phyloP scores from a whole-genome alignment of 2,329 filamentous ascomycete species.

The Lecanoromycetidae sp. region DNA sequence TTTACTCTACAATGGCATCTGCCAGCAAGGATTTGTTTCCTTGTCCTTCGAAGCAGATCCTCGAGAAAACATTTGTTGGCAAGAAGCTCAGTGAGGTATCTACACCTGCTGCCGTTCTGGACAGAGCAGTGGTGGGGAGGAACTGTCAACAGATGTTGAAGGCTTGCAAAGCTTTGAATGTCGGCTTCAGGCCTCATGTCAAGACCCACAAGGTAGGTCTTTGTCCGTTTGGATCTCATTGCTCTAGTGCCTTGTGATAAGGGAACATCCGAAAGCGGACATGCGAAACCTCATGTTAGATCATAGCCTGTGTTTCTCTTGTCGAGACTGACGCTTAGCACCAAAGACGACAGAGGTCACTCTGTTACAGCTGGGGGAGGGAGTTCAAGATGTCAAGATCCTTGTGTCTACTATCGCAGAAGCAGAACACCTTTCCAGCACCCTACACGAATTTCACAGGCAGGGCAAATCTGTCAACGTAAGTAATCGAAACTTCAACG shows the following conservation, averaged over 20 bases:
- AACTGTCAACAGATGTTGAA: conserved; percentile 64
- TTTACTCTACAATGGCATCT: not conserved
- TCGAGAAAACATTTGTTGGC: conserved; percentile 39
- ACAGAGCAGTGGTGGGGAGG: conserved; percentile 50
- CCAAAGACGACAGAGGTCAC: conserved; percentile 53
- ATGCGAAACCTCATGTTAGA: not conserved
- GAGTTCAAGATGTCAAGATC: conserved; percentile 43
- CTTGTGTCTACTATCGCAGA: conserved; percentile 66
- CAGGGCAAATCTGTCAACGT: conserved; percentile 48
- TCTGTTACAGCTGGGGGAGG: conserved; percentile 54
- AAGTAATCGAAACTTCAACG: conserved; percentile 20
- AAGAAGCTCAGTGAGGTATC: conserved; percentile 48
- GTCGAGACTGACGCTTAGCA: not conserved
- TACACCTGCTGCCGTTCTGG: conserved; percentile 56
- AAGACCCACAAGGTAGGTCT: conserved; percentile 65
- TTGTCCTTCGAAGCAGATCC: conserved; percentile 5
- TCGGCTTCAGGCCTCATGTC: conserved; percentile 64
- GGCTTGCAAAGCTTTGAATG: conserved; percentile 44
- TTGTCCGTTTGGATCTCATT: not conserved
- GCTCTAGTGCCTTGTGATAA: not conserved
- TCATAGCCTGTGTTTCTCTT: not conserved
- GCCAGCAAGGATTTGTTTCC: not conserved
- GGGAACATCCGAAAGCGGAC: not conserved
- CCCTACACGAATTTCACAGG: conserved; percentile 46
- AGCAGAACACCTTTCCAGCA: conserved; percentile 52